Percentiles rank a stretch among this genome's conserved stretches.
Evolutionary conservation across 2,329 filamentous ascomycete species (phyloP).

Genomic region (Neonectria faginata): DNA sequence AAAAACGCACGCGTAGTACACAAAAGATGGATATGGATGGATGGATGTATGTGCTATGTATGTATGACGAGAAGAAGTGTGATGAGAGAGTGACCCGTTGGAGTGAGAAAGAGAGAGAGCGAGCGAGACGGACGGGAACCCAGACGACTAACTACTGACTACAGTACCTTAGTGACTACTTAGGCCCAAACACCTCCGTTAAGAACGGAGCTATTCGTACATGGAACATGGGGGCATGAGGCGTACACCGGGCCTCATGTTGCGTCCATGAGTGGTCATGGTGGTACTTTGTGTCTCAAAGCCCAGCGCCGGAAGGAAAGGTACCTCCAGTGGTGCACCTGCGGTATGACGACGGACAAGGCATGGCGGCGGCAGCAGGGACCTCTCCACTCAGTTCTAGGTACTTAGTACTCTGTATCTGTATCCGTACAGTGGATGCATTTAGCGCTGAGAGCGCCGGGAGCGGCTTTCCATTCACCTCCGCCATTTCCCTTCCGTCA

Average conservation of each 20-base stretch:
- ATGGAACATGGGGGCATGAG: slow-evolving; percentile 8
- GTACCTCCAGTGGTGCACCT: background rate
- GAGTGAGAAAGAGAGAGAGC: background rate
- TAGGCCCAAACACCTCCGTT: slow-evolving; percentile 2
- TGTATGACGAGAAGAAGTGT: slow-evolving; percentile 8
- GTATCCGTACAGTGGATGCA: background rate
- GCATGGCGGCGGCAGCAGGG: background rate
- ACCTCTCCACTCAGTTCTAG: background rate
- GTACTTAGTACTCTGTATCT: too few species aligned
- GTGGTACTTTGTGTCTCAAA: slow-evolving; percentile 14
- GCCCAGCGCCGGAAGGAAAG: background rate
- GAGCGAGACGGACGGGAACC: background rate
- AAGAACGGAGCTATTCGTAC: slow-evolving; percentile 3
- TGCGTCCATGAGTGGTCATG: slow-evolving; percentile 13
- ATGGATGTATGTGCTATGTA: slow-evolving; percentile 4
- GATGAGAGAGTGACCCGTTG: background rate
- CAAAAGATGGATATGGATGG: background rate
- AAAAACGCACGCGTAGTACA: background rate
- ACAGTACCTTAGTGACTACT: too few species aligned
- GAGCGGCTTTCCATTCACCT: background rate
- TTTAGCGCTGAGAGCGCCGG: background rate
- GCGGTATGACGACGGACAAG: slow-evolving; percentile 3
- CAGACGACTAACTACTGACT: too few species aligned
- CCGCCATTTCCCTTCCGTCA: background rate
- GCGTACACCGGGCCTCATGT: background rate